These are phyloP conservation scores for Gossypium davidsonii DNA, from an alignment of 441 rosid species.

Conservation along the genomic window DNA sequence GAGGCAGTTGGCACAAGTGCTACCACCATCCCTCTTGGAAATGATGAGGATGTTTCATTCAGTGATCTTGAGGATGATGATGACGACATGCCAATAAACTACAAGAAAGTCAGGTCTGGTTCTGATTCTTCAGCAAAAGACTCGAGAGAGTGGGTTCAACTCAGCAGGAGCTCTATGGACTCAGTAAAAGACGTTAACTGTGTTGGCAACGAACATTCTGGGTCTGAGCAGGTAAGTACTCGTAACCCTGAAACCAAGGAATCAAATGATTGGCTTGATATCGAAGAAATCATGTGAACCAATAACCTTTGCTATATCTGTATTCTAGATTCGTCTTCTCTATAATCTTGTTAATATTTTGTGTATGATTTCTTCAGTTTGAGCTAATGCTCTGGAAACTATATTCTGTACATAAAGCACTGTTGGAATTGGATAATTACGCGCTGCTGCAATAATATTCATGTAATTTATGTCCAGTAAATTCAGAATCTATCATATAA, in stretches of 20 bases:
- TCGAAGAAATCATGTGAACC: slow-evolving; percentile 53
- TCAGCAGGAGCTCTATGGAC: slow-evolving; percentile 39
- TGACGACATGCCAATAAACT: slow-evolving; percentile 48
- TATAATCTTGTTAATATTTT: slow-evolving; percentile 32
- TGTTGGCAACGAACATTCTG: slow-evolving; percentile 22
- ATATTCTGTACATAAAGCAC: slow-evolving; percentile 35
- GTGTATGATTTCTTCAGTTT: slow-evolving; percentile 24
- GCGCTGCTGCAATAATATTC: neutral
- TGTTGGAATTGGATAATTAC: slow-evolving; percentile 23
- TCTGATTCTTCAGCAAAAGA: slow-evolving; percentile 50
- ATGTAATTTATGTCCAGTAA: slow-evolving; percentile 5
- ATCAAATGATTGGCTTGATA: slow-evolving; percentile 61
- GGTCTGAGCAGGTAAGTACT: slow-evolving; percentile 39
- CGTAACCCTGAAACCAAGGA: slow-evolving; percentile 43
- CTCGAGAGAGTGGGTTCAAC: slow-evolving; percentile 58
- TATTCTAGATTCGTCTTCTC: slow-evolving; percentile 11
- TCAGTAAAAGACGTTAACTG: slow-evolving; percentile 40
- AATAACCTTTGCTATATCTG: neutral
- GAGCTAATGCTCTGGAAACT: slow-evolving; percentile 20
- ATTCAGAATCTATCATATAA: neutral
- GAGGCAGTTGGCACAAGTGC: slow-evolving; percentile 44
- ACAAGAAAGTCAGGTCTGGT: slow-evolving; percentile 48
- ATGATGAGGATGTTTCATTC: slow-evolving; percentile 89
- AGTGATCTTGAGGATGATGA: slow-evolving; percentile 92
- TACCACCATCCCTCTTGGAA: slow-evolving; percentile 34